Base-by-base conservation (phyloP, 1,284 basidiomycete species). In the Phellopilus nigrolimitatus region DNA sequence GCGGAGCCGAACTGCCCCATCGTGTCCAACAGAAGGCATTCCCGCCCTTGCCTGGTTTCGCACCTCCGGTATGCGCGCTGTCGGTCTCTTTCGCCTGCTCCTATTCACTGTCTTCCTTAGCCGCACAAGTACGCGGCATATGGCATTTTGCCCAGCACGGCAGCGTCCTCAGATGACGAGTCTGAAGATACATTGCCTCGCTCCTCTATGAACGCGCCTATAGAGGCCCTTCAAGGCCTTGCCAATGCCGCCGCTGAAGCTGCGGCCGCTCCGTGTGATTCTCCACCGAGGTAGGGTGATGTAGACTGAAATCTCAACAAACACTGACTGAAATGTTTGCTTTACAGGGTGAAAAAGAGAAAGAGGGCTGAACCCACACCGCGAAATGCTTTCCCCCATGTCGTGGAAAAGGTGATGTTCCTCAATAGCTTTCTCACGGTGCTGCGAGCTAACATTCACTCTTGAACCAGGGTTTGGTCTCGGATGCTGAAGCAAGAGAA, bases 191-290 rank as follows among this genome's bases (percentile, higher is more conserved):
- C 90, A 0, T 71, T 93, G 4, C 87, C 90, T 12, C 78, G 89
- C 33, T 79, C 86, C 22, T 80, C 85, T 30, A 71, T 95, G 57
- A 91, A 88, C 56, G 91, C 93, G 0, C 93, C 93, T 1, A 95
- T 95, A 54, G 92, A 95, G 64, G 93, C 93, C 3, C 72, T 95
- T 28, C 89, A 95, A 64, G 91, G 91, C 2, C 73, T 95, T 39
- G 93, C 92, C 10, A 95, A 95, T 64, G 92, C 92, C 2, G 92
- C 92, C 3, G 93, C 91, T 21, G 91, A 94, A 66, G 89, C 92
- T 2, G 91, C 93, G 0, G 86, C 88, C 3, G 86, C 76, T 2
- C 79, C 88, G 2, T 74, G 71, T 12, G 51, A 67, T 4, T 62
- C 67, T 25, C 58, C 69, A 21, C 74, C 80, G 24, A 74, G 78